Percentiles rank a stretch among this genome's conserved stretches.
Conservation (phyloP, 1,284 basidiomycete species). For the Cutaneotrichosporon curvatum region DNA sequence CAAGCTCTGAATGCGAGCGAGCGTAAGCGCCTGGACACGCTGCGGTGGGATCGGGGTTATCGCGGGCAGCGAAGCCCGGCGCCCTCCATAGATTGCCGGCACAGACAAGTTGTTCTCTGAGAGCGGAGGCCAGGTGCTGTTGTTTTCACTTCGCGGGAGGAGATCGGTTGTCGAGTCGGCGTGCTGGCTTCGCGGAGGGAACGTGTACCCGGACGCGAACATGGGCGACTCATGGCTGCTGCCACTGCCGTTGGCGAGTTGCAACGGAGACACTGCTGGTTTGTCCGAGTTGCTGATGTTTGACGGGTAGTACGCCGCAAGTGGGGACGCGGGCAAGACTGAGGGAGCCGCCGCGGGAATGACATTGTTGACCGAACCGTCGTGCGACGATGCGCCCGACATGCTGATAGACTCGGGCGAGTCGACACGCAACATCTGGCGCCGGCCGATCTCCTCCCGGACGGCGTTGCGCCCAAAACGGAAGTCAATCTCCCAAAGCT, state of each 20-base stretch:
- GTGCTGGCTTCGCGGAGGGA: constrained; percentile 19
- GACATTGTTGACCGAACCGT: background rate
- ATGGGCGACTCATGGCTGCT: constrained; percentile 1
- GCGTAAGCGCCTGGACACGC: constrained; percentile 11
- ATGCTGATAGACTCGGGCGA: constrained; percentile 2
- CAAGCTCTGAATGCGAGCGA: constrained; percentile 39
- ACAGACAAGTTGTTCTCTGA: background rate
- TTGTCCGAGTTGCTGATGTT: background rate
- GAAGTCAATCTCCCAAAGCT: constrained; percentile 38
- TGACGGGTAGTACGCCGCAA: constrained; percentile 21
- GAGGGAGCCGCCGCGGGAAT: background rate
- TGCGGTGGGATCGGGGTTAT: constrained; percentile 8
- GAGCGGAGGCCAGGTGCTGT: background rate
- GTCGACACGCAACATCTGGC: constrained; percentile 1
- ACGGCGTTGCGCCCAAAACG: constrained; percentile 33
- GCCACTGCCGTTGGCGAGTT: background rate
- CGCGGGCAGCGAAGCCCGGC: constrained; percentile 20
- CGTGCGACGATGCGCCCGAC: background rate
- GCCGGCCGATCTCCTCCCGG: constrained; percentile 28
- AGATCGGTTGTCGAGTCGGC: constrained; percentile 10
- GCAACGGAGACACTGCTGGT: no score
- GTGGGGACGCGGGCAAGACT: constrained; percentile 11
- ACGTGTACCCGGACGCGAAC: constrained; percentile 27
- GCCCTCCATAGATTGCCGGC: background rate
- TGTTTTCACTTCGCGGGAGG: constrained; percentile 2